A percentile compares a stretch with the other conserved stretches of the same genome.
Evolutionary conservation across 306 rosid species (phyloP).

Genomic region (Acmispon strigosus): DNA sequence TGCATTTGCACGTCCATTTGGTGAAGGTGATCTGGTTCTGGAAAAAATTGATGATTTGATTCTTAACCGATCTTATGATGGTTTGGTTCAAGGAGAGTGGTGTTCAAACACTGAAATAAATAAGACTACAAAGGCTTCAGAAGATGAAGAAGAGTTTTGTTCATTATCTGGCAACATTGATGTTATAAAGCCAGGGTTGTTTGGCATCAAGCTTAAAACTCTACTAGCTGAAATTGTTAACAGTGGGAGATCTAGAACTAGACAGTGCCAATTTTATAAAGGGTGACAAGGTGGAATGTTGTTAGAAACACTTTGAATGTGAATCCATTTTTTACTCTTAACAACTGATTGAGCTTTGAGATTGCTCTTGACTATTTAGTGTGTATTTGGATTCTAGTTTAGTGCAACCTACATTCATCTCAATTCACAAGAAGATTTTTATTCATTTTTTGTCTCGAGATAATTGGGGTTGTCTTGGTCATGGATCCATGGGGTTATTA

Average conservation of each 20-base stretch:
- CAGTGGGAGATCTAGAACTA: slow-evolving; percentile 18
- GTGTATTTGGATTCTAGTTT: too few species aligned
- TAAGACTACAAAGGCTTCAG: background rate
- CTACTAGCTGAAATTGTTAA: slow-evolving; percentile 24
- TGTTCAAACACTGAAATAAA: slow-evolving; percentile 30
- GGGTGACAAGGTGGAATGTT: slow-evolving; percentile 7
- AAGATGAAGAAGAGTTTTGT: slow-evolving; percentile 28
- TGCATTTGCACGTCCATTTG: slow-evolving; percentile 59
- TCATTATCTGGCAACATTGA: slow-evolving; percentile 31
- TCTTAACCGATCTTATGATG: slow-evolving; percentile 30
- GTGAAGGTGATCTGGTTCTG: slow-evolving; percentile 30
- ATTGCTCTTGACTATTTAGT: too few species aligned
- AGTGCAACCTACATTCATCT: too few species aligned
- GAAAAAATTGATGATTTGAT: slow-evolving; percentile 45
- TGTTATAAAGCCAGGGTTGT: slow-evolving; percentile 39
- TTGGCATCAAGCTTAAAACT: slow-evolving; percentile 32
- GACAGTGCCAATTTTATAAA: slow-evolving; percentile 33
- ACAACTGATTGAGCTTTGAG: background rate
- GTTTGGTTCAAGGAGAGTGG: slow-evolving; percentile 55
- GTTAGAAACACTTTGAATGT: background rate
- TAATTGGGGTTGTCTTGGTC: too few species aligned
- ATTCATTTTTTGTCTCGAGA: background rate
- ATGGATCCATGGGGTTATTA: too few species aligned
- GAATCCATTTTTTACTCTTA: background rate
- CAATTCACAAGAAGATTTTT: too few species aligned